Evolutionary conservation across 2,329 filamentous ascomycete genomes (phyloP).

Genomic region (Alternaria ethzedia): DNA sequence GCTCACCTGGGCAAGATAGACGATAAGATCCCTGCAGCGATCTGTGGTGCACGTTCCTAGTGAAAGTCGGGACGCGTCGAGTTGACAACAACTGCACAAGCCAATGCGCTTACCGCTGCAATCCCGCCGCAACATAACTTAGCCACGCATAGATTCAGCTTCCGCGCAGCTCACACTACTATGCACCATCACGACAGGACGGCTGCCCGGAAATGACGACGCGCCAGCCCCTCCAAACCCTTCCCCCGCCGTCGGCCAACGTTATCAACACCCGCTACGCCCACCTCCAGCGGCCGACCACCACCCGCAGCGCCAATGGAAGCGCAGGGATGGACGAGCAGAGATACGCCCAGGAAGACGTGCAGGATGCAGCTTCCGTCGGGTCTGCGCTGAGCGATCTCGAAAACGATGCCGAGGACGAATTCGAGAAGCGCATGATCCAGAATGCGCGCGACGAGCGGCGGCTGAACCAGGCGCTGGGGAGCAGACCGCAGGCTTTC

Average conservation of each 20-base stretch:
- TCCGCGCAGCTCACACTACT: slow-evolving; percentile 8
- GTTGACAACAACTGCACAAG: slow-evolving; percentile 25
- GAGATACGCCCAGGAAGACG: slow-evolving; percentile 36
- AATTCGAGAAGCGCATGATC: slow-evolving; percentile 54
- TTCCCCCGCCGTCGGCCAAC: slow-evolving; percentile 40
- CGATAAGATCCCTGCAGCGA: slow-evolving; percentile 20
- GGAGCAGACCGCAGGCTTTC: slow-evolving; percentile 47
- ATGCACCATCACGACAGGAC: slow-evolving; percentile 18
- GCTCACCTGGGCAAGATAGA: neutral
- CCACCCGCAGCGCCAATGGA: no score
- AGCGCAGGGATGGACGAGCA: no score
- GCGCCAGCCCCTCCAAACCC: slow-evolving; percentile 42
- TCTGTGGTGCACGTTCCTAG: slow-evolving; percentile 23
- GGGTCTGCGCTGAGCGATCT: slow-evolving; percentile 47
- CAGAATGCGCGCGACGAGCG: slow-evolving; percentile 54
- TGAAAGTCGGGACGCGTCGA: slow-evolving; percentile 33
- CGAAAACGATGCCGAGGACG: slow-evolving; percentile 52
- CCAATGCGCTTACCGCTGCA: slow-evolving; percentile 8
- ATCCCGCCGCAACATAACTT: slow-evolving; percentile 2
- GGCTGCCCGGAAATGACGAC: slow-evolving; percentile 37
- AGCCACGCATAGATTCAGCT: neutral
- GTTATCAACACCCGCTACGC: slow-evolving; percentile 30
- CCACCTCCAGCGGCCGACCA: slow-evolving; percentile 23
- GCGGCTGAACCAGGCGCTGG: slow-evolving; percentile 46
- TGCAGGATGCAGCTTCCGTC: slow-evolving; percentile 28